Evolutionary conservation across 768 basidiomycete species (phyloP).

Genomic region (Panaeolus cyanescens): DNA sequence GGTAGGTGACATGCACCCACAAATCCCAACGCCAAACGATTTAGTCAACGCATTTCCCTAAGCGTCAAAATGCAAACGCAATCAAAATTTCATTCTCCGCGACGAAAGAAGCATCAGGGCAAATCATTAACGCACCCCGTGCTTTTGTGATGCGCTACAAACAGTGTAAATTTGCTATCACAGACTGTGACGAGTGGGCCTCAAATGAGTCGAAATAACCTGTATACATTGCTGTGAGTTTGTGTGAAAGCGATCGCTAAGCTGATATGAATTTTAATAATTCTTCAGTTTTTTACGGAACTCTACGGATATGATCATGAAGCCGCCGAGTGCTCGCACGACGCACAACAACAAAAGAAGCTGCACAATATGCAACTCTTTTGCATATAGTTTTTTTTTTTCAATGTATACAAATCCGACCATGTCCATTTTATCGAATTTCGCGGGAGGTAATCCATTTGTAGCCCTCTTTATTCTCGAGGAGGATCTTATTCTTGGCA

Average conservation of each 20-base stretch:
- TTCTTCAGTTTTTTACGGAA: neutral
- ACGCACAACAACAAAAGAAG: neutral
- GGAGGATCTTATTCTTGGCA: constrained; percentile 1
- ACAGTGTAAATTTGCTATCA: neutral
- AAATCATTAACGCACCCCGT: neutral
- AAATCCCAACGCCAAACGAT: neutral
- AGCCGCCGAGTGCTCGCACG: neutral
- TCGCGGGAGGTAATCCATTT: constrained; percentile 3
- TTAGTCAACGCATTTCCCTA: neutral
- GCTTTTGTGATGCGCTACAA: neutral
- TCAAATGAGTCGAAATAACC: neutral
- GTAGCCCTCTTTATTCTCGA: neutral
- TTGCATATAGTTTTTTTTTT: neutral
- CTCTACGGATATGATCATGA: neutral
- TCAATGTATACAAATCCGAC: neutral
- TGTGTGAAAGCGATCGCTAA: neutral
- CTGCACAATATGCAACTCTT: neutral
- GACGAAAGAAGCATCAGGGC: constrained; percentile 1
- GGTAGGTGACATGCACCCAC: neutral
- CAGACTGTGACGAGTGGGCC: too few relatives aligned
- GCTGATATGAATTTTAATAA: neutral
- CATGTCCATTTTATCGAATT: neutral
- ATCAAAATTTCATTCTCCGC: constrained; percentile 3
- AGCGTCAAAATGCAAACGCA: constrained; percentile 1
- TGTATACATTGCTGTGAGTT: neutral